These are phyloP conservation scores for Metschnikowia peoriensis DNA, from an alignment of 805 yeast genomes.

Conservation along the genomic window DNA sequence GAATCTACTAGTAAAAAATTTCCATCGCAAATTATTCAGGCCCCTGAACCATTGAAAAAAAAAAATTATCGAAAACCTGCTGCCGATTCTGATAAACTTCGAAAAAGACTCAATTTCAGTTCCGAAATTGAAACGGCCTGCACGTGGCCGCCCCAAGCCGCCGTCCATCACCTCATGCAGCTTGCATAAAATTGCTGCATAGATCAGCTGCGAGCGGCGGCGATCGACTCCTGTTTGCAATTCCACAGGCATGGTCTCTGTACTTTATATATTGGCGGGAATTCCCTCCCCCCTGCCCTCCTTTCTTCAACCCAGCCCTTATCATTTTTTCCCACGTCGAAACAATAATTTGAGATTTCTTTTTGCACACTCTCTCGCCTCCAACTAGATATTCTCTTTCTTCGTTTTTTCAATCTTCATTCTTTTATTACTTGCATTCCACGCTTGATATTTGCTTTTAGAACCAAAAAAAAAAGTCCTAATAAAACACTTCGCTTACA, in stretches of 20 bases:
- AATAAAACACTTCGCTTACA: background rate
- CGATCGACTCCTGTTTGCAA: conserved; percentile 5
- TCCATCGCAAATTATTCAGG: too few species aligned
- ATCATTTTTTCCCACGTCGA: background rate
- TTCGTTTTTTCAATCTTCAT: background rate
- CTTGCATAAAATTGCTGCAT: background rate
- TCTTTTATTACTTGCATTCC: background rate
- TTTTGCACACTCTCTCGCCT: background rate
- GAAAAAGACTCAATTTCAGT: background rate
- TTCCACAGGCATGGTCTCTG: conserved; percentile 3
- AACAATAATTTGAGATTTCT: background rate
- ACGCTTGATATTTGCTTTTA: background rate
- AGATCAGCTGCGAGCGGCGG: background rate
- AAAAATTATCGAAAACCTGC: too few species aligned
- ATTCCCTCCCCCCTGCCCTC: background rate
- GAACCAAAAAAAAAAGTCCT: too few species aligned
- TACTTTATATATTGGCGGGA: background rate
- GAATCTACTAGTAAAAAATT: too few species aligned
- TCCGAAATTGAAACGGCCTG: conserved; percentile 1
- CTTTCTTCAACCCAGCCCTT: background rate
- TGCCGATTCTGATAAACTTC: too few species aligned
- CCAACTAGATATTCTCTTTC: background rate
- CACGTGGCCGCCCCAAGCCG: background rate
- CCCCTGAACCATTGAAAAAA: too few species aligned
- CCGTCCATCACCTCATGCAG: background rate